Conservation (phyloP, 2,329 filamentous ascomycete species). For the Orbilia brochopaga region DNA sequence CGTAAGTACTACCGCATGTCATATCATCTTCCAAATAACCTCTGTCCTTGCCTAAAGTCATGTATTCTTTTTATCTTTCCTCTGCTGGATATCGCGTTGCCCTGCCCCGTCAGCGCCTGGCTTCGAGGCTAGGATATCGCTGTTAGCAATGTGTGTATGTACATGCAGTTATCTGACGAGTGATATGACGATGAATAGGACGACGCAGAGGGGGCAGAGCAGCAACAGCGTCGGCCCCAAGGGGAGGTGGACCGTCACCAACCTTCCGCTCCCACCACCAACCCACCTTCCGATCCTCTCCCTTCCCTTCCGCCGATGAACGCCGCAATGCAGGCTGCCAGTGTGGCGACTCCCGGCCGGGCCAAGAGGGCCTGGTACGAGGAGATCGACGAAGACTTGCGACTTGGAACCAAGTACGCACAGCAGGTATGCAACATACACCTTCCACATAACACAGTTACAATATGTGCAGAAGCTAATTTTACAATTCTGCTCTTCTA, state of each 20-base stretch:
- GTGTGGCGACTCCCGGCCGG: neutral
- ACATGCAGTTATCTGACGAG: neutral
- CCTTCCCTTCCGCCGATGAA: neutral
- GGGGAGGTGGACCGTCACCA: too few species aligned
- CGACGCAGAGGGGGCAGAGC: neutral
- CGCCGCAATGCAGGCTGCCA: neutral
- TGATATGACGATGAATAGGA: neutral
- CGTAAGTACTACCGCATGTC: too few species aligned
- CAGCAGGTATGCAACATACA: slow-evolving; percentile 10
- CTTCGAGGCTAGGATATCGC: too few species aligned
- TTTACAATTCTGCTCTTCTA: neutral
- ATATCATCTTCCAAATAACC: neutral
- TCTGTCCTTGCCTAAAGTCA: too few species aligned
- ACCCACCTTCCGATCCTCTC: neutral
- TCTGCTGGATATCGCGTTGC: too few species aligned
- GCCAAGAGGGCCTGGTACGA: slow-evolving; percentile 15
- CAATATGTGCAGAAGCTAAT: too few species aligned
- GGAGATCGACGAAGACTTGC: slow-evolving; percentile 26
- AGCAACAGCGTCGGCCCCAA: neutral
- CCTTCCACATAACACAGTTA: too few species aligned
- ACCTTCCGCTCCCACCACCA: too few species aligned
- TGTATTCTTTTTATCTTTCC: too few species aligned
- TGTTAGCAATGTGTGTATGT: too few species aligned
- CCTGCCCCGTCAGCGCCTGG: too few species aligned
- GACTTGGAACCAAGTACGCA: slow-evolving; percentile 20